phyloP scores from a whole-genome alignment of 257 asterid species.

The Nicotiana knightiana region DNA sequence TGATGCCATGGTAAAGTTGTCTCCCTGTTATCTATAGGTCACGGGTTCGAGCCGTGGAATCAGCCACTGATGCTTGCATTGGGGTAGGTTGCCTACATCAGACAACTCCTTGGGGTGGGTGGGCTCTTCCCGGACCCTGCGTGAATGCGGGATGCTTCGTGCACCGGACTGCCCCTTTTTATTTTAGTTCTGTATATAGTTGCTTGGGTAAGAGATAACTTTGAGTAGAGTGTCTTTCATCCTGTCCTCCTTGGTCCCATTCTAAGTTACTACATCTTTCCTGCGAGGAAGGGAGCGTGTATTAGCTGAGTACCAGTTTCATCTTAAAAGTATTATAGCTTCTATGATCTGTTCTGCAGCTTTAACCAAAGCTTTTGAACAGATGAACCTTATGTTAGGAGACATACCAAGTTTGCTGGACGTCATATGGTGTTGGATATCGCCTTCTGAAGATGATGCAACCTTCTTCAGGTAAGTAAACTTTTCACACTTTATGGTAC shows the following conservation, averaged over 20 bases:
- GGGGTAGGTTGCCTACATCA: no score
- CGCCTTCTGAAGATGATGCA: conserved; percentile 68
- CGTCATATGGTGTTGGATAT: conserved; percentile 91
- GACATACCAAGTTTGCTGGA: conserved; percentile 85
- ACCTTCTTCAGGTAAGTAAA: conserved; percentile 59
- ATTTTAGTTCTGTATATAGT: background rate
- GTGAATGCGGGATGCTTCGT: no score
- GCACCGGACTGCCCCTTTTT: no score
- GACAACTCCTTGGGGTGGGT: no score
- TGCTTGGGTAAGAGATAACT: background rate
- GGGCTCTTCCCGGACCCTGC: no score
- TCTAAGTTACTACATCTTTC: background rate
- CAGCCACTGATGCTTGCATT: no score
- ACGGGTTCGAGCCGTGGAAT: no score
- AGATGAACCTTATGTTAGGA: conserved; percentile 96
- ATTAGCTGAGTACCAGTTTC: background rate
- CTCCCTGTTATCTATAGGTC: no score
- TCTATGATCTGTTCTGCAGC: background rate
- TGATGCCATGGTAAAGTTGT: no score
- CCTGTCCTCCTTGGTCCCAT: background rate
- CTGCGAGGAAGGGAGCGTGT: background rate
- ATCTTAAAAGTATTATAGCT: background rate
- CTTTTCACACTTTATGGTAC: conserved; percentile 9
- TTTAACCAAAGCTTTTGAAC: conserved; percentile 39
- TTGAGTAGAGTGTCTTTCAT: background rate